These are phyloP conservation scores for Ogataea ganodermae DNA, from an alignment of 805 yeast genomes.

Conservation along the genomic window DNA sequence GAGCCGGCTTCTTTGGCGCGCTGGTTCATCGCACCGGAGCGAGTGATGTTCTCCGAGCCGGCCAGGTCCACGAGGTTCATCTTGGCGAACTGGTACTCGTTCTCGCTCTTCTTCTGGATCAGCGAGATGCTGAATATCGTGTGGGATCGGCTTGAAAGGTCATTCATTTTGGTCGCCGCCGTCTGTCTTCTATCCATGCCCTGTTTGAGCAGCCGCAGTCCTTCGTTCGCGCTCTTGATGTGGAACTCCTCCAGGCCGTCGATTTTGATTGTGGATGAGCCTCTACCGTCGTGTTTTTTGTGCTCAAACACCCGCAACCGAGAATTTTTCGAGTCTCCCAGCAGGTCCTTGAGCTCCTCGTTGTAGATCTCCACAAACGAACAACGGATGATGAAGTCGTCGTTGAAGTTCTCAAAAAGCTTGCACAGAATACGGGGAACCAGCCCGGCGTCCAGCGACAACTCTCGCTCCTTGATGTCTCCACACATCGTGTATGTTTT, in stretches of 20 bases:
- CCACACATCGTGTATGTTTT: conserved; percentile 66
- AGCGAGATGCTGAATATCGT: conserved; percentile 70
- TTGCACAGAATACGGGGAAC: conserved; percentile 50
- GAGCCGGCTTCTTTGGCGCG: conserved; percentile 94
- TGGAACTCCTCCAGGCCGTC: conserved; percentile 67
- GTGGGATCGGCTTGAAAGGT: conserved; percentile 73
- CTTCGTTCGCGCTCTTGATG: conserved; percentile 55
- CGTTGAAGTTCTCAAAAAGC: conserved; percentile 39
- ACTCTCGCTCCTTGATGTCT: conserved; percentile 30
- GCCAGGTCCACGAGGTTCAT: conserved; percentile 87
- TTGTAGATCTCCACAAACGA: conserved; percentile 58
- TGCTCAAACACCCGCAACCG: conserved; percentile 44
- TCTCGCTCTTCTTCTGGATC: conserved; percentile 42
- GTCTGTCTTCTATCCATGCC: conserved; percentile 65
- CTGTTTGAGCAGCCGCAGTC: conserved; percentile 52
- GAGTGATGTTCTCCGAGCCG: conserved; percentile 85
- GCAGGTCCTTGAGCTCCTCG: conserved; percentile 44
- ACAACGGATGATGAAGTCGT: conserved; percentile 45
- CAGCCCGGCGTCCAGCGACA: conserved; percentile 44
- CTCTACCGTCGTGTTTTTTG: conserved; percentile 18
- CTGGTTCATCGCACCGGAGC: conserved; percentile 84
- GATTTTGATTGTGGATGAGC: conserved; percentile 42
- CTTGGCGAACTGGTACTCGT: conserved; percentile 35
- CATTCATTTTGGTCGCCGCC: conserved; percentile 74
- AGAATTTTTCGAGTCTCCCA: conserved; percentile 37